Evolutionary conservation across 148 eudicot species (phyloP), one percentile per base, ranked within the genome.

Genomic region (Fagopyrum tataricum): DNA sequence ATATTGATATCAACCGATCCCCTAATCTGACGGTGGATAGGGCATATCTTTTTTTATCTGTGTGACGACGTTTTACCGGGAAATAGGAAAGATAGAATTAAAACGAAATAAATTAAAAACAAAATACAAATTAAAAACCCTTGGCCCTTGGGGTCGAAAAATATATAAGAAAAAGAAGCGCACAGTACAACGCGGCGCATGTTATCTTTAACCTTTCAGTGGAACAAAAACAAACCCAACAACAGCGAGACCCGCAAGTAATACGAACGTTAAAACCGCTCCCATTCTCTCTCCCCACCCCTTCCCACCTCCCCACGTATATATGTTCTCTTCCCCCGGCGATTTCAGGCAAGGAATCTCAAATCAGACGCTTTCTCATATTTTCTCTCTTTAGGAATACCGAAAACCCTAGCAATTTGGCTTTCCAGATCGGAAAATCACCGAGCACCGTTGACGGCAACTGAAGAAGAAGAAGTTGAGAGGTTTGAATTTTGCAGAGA

Each of bases 201-300:
- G 13, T 13, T 64, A 64, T 43, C 44, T 14, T 5, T 4, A 0
- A 64, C 20, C 31, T 31, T 5, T 37, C 10, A 64, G 43, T 64
- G 68, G 18, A 31, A 64, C 20, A 39, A 37, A 64, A 64, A 64
- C 18, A 64, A 64, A 39, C 69, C 69, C 43, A 64, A 64, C 37
- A 31, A 31, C 37, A 31, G 37, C 44, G 69, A 64, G 69, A 37
- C 43, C 69, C 69, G 69, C 69, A 64, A 64, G 69, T 64, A 64
- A 64, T 64, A 37, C 69, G 69, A 64, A 64, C 69, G 69, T 64
- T 64, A 42, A 72, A 48, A 76, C 41, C 69, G 69, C 69, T 39
- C 69, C 43, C 69, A 13, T 13, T 39, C 66, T 59, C 66, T 37
- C 67, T 26, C 67, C 41, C 64, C 41, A 0, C 69, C 43, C 26